phyloP scores from a whole-genome alignment of 192 early-diverging fungal genomes.

The Coemansia guatemalensis region DNA sequence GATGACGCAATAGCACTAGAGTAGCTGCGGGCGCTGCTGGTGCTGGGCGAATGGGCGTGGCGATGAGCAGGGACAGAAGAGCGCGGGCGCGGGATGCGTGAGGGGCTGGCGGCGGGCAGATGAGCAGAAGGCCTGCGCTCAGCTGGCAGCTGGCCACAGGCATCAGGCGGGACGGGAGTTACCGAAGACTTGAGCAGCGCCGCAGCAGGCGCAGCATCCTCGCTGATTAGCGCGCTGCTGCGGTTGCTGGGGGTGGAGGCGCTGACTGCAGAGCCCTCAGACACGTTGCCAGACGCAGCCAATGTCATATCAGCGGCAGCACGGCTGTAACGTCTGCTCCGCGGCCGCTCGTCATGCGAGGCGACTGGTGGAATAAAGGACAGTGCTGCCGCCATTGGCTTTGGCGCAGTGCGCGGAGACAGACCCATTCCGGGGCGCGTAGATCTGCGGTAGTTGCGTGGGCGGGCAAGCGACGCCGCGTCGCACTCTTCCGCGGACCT shows the following conservation, averaged over 20 bases:
- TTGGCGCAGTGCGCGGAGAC: constrained; percentile 5
- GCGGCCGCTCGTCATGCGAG: constrained; percentile 2
- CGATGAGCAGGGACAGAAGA: constrained; percentile 3
- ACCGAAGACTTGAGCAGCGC: not conserved
- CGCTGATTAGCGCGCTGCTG: not conserved
- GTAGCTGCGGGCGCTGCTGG: constrained; percentile 1
- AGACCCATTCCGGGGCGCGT: constrained; percentile 9
- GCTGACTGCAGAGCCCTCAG: not conserved
- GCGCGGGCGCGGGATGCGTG: constrained; percentile 28
- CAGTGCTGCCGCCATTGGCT: not conserved
- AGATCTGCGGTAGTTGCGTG: constrained; percentile 16
- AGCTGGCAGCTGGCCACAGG: not conserved
- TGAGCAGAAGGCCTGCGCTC: not conserved
- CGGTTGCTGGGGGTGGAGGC: constrained; percentile 1
- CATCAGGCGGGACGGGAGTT: not conserved
- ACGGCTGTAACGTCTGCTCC: constrained; percentile 6
- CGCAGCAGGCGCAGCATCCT: not conserved
- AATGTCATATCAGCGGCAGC: not conserved
- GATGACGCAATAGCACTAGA: not conserved
- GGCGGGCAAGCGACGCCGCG: not conserved
- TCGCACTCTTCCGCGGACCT: not conserved
- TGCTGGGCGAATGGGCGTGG: not conserved
- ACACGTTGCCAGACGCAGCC: not conserved
- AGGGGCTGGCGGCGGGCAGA: constrained; percentile 1
- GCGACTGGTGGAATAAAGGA: constrained; percentile 12